Evolutionary conservation across 2,329 filamentous ascomycete genomes (phyloP).

Genomic region (Talaromyces piceae): DNA sequence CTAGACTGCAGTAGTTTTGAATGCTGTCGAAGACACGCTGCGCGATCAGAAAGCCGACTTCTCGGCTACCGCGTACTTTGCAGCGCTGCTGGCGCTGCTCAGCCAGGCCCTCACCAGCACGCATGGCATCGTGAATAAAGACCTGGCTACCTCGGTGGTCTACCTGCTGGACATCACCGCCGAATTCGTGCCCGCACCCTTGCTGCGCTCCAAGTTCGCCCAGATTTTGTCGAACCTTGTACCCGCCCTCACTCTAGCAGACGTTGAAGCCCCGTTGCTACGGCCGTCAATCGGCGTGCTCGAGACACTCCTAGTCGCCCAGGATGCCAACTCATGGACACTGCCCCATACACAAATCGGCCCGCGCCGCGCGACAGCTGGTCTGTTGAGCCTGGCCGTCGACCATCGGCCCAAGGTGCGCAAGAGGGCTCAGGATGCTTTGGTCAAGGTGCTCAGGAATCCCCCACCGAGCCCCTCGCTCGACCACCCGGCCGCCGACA

Average conservation of each 20-base stretch:
- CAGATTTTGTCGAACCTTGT: conserved; percentile 84
- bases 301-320: conserved; percentile 81
- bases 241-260: conserved; percentile 68
- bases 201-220: conserved; percentile 90
- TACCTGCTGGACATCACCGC: conserved; percentile 94
- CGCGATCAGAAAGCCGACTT: conserved; percentile 76
- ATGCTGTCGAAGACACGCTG: conserved; percentile 87
- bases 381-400: conserved; percentile 73
- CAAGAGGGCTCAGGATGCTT: conserved; percentile 83
- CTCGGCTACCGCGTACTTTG: conserved; percentile 88
- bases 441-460: conserved; percentile 73
- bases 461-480: conserved; percentile 85
- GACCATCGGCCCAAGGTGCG: conserved; percentile 89
- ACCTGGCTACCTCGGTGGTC: conserved; percentile 76
- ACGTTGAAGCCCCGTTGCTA: conserved; percentile 80
- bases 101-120: conserved; percentile 61
- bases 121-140: conserved; percentile 65
- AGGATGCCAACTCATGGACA: conserved; percentile 83
- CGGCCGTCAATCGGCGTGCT: conserved; percentile 86
- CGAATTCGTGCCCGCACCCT: conserved; percentile 71
- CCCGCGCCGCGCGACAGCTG: conserved; percentile 78
- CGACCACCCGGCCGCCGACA: conserved; percentile 90
- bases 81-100: conserved; percentile 83
- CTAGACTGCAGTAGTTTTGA: conserved; percentile 63
- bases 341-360: conserved; percentile 75